phyloP scores from a whole-genome alignment of 1,284 basidiomycete species.

The Boletus semigastroideus region DNA sequence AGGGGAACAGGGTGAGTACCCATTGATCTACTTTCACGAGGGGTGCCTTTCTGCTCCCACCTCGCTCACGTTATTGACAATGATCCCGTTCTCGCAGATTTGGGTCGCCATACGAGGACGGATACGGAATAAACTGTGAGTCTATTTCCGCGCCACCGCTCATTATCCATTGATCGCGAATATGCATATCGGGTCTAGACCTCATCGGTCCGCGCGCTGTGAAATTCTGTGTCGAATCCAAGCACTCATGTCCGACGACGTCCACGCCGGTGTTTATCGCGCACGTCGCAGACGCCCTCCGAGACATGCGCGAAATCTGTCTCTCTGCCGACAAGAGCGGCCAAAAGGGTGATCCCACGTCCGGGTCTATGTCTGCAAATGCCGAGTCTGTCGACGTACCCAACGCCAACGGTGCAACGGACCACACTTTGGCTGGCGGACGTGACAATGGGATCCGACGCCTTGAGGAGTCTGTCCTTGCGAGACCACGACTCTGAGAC shows the following conservation, averaged over 20 bases:
- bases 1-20: conserved; percentile 78
- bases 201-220: conserved; percentile 78
- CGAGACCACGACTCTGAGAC: conserved; percentile 21
- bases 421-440: neutral
- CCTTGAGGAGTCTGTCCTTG: conserved; percentile 5
- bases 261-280: conserved; percentile 74
- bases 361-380: neutral
- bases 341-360: conserved; percentile 5
- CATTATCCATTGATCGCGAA: neutral
- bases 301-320: conserved; percentile 69
- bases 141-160: conserved; percentile 11
- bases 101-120: conserved; percentile 76
- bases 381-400: neutral
- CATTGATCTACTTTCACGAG: neutral
- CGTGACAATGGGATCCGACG: neutral
- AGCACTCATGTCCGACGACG: conserved; percentile 68
- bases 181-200: conserved; percentile 48
- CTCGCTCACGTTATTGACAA: conserved; percentile 7
- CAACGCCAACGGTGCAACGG: neutral
- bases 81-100: conserved; percentile 48
- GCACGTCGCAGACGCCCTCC: conserved; percentile 66
- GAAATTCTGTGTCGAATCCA: conserved; percentile 96
- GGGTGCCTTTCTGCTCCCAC: neutral
- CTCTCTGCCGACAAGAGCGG: conserved; percentile 14
- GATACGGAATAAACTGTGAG: conserved; percentile 90